Evolutionary conservation across 768 basidiomycete genomes (phyloP).

Genomic region (Serendipita sp.): DNA sequence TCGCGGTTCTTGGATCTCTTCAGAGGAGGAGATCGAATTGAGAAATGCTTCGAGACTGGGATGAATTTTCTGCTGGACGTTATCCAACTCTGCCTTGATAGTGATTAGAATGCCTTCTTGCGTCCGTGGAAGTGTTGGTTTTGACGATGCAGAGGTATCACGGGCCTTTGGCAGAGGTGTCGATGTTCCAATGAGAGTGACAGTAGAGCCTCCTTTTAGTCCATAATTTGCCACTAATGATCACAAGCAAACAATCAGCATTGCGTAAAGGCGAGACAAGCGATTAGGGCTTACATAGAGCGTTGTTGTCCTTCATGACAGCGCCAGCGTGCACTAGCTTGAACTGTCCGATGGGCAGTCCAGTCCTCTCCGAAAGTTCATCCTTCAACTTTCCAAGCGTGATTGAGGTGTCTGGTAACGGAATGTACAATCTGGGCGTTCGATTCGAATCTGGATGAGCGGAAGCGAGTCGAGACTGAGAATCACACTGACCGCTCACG

Average conservation of each 20-base stretch:
- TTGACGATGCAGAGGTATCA: conserved; percentile 14
- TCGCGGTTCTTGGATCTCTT: background rate
- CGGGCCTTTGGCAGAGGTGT: conserved; percentile 16
- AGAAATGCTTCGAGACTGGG: conserved; percentile 47
- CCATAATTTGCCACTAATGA: conserved; percentile 54
- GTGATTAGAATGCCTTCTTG: conserved; percentile 36
- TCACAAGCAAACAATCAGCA: background rate
- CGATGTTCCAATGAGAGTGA: conserved; percentile 48
- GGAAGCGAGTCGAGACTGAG: background rate
- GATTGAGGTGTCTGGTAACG: background rate
- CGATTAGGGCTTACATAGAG: conserved; percentile 33
- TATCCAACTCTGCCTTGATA: conserved; percentile 39
- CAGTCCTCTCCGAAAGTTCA: conserved; percentile 56
- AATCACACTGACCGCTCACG: background rate
- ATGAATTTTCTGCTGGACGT: conserved; percentile 36
- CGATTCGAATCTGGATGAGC: background rate
- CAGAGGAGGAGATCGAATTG: conserved; percentile 22
- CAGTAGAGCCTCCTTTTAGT: conserved; percentile 48
- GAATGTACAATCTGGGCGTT: background rate
- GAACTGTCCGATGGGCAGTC: conserved; percentile 51
- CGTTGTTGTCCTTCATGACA: conserved; percentile 69
- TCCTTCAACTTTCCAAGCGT: conserved; percentile 37
- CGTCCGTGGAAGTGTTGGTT: conserved; percentile 18
- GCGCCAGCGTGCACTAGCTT: conserved; percentile 84
- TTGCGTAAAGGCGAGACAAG: background rate